phyloP scores from a whole-genome alignment of 2,329 filamentous ascomycete species.

The Scytalidium lignicola region DNA sequence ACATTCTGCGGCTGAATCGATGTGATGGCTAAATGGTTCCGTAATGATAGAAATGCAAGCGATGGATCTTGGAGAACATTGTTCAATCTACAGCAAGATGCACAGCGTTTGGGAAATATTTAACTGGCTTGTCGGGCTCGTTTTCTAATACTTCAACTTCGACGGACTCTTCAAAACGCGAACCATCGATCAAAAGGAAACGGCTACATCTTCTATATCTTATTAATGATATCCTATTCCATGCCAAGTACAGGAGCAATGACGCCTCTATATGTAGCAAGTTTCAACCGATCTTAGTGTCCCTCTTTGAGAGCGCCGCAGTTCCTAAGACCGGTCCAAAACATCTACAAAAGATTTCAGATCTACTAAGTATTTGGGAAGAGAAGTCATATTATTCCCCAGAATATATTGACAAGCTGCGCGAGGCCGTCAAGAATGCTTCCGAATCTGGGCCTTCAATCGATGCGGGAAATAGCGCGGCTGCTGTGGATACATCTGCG shows the following conservation, averaged over 20 bases:
- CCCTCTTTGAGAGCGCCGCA: constrained; percentile 56
- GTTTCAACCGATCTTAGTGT: constrained; percentile 54
- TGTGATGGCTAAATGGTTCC: constrained; percentile 32
- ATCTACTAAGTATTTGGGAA: constrained; percentile 67
- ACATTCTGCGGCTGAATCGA: constrained; percentile 26
- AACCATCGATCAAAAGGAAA: constrained; percentile 59
- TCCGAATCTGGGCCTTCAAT: constrained; percentile 22
- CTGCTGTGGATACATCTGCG: constrained; percentile 27
- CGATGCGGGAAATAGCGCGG: constrained; percentile 11
- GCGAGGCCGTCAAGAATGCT: constrained; percentile 47
- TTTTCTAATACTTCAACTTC: constrained; percentile 32
- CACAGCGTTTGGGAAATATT: constrained; percentile 67
- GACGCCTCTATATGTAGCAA: constrained; percentile 47
- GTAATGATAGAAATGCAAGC: constrained; percentile 72
- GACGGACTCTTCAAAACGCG: constrained; percentile 29
- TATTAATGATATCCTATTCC: constrained; percentile 72
- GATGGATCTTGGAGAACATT: constrained; percentile 74
- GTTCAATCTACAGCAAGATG: constrained; percentile 62
- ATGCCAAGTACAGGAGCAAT: constrained; percentile 50
- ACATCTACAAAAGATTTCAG: constrained; percentile 58
- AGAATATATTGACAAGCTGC: constrained; percentile 52
- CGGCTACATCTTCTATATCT: constrained; percentile 74
- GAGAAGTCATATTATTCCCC: constrained; percentile 56
- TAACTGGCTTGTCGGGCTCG: constrained; percentile 63
- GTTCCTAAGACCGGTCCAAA: constrained; percentile 57